A percentile compares a stretch with the other conserved stretches of the same genome.
Evolutionary conservation across 768 basidiomycete species (phyloP).

Genomic region (Psilocybe tampanensis): DNA sequence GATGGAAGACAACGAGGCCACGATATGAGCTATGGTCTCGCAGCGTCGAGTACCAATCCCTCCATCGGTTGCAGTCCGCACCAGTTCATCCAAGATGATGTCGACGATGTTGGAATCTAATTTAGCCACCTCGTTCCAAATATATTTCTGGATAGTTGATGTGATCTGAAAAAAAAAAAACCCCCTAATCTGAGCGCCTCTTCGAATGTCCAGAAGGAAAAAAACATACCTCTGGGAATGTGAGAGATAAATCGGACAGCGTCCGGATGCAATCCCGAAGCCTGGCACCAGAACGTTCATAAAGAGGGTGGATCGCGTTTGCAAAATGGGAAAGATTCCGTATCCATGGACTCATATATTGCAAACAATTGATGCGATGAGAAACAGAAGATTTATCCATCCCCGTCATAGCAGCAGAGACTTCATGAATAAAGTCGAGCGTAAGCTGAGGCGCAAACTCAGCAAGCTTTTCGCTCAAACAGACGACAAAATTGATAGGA

Average conservation of each 20-base stretch:
- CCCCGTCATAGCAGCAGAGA: constrained; percentile 64
- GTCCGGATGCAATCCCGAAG: constrained; percentile 83
- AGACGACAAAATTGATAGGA: constrained; percentile 58
- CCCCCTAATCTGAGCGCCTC: constrained; percentile 2
- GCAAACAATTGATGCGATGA: constrained; percentile 73
- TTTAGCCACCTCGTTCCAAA: constrained; percentile 79
- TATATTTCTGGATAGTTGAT: constrained; percentile 64
- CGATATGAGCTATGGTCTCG: constrained; percentile 73
- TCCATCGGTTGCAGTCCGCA: constrained; percentile 82
- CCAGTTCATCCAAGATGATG: constrained; percentile 76
- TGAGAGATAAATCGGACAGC: constrained; percentile 72
- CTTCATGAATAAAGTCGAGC: constrained; percentile 88
- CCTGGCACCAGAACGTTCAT: constrained; percentile 71
- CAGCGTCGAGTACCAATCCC: constrained; percentile 76
- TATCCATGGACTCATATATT: constrained; percentile 90
- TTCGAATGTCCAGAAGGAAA: neutral
- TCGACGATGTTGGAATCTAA: constrained; percentile 70
- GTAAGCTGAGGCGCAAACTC: constrained; percentile 80
- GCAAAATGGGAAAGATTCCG: constrained; percentile 74
- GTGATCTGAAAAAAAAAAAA: constrained; percentile 48
- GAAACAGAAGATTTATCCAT: constrained; percentile 41
- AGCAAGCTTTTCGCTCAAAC: constrained; percentile 73
- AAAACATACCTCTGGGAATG: constrained; percentile 65
- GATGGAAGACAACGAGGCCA: constrained; percentile 75
- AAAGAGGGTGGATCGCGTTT: constrained; percentile 67